These are phyloP conservation scores for Ambrosia artemisiifolia DNA, from an alignment of 129 eudicot genomes.

Conservation along the genomic window DNA sequence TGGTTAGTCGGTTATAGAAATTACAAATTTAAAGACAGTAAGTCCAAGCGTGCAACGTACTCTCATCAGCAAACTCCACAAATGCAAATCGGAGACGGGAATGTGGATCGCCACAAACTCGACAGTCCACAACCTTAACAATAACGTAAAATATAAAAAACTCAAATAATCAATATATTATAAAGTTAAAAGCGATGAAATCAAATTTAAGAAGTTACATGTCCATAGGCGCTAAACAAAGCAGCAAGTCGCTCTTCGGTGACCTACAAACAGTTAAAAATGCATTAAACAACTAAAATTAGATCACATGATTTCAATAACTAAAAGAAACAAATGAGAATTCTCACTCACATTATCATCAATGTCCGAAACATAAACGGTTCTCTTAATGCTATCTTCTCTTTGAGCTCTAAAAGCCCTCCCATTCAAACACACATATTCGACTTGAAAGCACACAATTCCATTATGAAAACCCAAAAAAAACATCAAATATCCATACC, in stretches of 20 bases:
- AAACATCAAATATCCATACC: too few relatives aligned
- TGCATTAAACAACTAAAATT: constrained; percentile 1
- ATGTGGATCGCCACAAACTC: constrained; percentile 88
- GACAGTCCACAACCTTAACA: constrained; percentile 91
- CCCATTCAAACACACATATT: too few relatives aligned
- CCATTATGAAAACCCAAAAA: too few relatives aligned
- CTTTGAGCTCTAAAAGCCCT: too few relatives aligned
- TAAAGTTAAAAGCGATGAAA: neutral
- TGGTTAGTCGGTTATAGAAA: neutral
- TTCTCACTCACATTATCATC: constrained; percentile 72
- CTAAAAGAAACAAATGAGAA: neutral
- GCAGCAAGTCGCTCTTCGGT: constrained; percentile 97
- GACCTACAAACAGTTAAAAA: constrained; percentile 39
- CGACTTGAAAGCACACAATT: too few relatives aligned
- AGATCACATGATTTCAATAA: neutral
- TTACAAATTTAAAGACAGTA: neutral
- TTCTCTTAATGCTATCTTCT: too few relatives aligned
- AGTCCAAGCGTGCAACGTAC: constrained; percentile 87
- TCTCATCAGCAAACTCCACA: constrained; percentile 88
- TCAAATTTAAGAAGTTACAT: constrained; percentile 46
- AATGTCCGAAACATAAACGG: too few relatives aligned
- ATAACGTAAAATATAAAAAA: constrained; percentile 6
- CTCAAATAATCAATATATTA: neutral
- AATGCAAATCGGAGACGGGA: constrained; percentile 98
- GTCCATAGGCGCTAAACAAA: constrained; percentile 77